Base-by-base conservation (phyloP, 2,329 filamentous ascomycete genomes). In the Scleromitrula shiraiana region DNA sequence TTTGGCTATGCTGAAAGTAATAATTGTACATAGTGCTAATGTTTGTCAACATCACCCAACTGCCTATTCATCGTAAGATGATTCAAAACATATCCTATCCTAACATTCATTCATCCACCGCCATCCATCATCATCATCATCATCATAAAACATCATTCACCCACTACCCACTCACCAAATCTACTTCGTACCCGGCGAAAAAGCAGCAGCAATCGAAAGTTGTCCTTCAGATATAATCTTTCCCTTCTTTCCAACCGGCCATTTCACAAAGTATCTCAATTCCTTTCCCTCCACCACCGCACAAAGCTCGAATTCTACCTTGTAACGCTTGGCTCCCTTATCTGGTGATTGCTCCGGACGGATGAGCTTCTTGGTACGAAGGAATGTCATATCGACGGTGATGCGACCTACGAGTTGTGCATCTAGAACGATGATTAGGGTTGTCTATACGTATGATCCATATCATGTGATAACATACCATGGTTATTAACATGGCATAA, bases 191-290 rank as follows among this genome's bases (percentile, higher is more conserved):
- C 51, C 52, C 10, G 51, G 51, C 12, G 29, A 15, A 24, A 58
- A 56, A 12, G 52, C 52, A 15, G 52, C 51, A 39, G 54, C 50
- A 32, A 58, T 49, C 20, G 43, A 53, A 19, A 58, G 32, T 22
- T 56, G 52, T 12, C 29, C 41, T 4, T n/a, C 26, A 3, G 15
- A 33, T 15, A 22, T n/a, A 20, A 36, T 27, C n/a, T 22, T 39
- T 8, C 40, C 47, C 12, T 17, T 12, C 12, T 7, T 20, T 5
- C 36, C 39, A 1, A 41, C 3, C 3, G 50, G 50, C 36, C 51
- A 57, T 20, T 48, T 30, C 1, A 52, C 53, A 17, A 51, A 48
- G 24, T 51, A 58, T n/a, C 46, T 46, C 9, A 55, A 22, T 27
- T 49, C 49, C n/a, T 50, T 46, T 4, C 52, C 52, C 7, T 56